Conservation (phyloP, 129 eudicot genomes). For the Calendula officinalis region DNA sequence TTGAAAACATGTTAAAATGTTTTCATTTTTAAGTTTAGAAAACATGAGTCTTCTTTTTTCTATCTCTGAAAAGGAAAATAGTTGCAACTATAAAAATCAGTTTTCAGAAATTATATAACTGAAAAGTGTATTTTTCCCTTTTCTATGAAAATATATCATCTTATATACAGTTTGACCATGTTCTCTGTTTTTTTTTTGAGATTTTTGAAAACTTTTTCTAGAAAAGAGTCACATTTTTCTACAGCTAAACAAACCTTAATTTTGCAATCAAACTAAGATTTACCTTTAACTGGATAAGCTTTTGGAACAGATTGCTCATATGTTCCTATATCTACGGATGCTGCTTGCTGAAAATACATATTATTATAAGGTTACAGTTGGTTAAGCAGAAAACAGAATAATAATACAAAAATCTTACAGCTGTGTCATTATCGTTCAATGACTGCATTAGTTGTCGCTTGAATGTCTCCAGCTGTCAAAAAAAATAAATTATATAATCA, state of each 20-base stretch:
- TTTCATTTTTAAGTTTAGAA: no score
- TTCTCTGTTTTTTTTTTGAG: no score
- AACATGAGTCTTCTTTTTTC: no score
- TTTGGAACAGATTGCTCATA: conserved; percentile 71
- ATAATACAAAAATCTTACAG: conserved; percentile 53
- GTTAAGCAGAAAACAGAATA: conserved; percentile 20
- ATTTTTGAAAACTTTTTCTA: no score
- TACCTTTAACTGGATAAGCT: conserved; percentile 57
- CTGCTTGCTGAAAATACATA: conserved; percentile 45
- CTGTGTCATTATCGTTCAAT: conserved; percentile 66
- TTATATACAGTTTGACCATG: no score
- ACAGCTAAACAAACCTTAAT: background rate
- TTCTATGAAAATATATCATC: no score
- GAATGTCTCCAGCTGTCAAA: conserved; percentile 90
- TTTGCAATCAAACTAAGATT: conserved; percentile 7
- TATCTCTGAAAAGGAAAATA: background rate
- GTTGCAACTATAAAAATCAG: background rate
- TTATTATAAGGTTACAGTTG: conserved; percentile 17
- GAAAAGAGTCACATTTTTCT: no score
- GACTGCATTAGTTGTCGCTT: conserved; percentile 93
- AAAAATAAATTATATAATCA: background rate
- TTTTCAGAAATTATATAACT: no score
- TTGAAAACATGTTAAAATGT: no score
- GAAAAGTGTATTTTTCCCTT: no score
- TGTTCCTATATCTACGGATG: conserved; percentile 85